Percentiles rank a stretch among this genome's conserved stretches.
These are phyloP conservation scores for Trifolium repens DNA, from an alignment of 306 rosid genomes.

Conservation along the genomic window DNA sequence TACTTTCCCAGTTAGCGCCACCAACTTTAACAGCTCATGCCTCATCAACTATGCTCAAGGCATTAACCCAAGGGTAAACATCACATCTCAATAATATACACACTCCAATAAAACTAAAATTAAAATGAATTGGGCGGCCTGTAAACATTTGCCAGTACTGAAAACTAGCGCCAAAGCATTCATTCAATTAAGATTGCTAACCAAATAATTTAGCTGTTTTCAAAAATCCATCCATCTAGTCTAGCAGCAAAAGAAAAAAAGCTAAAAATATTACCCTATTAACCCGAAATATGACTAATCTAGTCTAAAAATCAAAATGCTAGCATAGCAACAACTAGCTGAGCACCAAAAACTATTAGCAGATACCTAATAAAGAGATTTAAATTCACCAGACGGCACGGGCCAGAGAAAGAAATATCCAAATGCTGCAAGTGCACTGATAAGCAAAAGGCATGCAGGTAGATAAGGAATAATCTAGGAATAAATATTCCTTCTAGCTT, in stretches of 20 bases:
- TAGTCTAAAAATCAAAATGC: conserved; percentile 54
- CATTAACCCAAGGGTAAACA: neutral
- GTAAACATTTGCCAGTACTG: conserved; percentile 6
- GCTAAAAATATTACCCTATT: conserved; percentile 32
- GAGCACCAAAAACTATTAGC: conserved; percentile 45
- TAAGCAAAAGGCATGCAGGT: conserved; percentile 39
- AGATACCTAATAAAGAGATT: conserved; percentile 46
- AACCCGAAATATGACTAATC: conserved; percentile 49
- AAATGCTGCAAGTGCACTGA: conserved; percentile 36
- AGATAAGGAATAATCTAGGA: conserved; percentile 15
- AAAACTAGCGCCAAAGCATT: conserved; percentile 36
- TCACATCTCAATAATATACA: conserved; percentile 27
- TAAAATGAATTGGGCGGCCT: neutral
- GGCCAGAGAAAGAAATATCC: conserved; percentile 34
- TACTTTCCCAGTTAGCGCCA: neutral
- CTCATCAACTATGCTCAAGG: conserved; percentile 7
- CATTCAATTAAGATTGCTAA: conserved; percentile 45
- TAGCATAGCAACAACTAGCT: conserved; percentile 50
- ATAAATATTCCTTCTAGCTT: conserved; percentile 47
- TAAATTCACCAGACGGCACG: conserved; percentile 41
- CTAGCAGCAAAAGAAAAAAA: conserved; percentile 42
- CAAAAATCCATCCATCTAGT: conserved; percentile 53
- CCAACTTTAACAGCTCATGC: neutral
- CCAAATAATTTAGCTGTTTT: conserved; percentile 47
- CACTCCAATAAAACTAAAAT: neutral